phyloP scores from a whole-genome alignment of 306 rosid species.

The Fagus crenata region DNA sequence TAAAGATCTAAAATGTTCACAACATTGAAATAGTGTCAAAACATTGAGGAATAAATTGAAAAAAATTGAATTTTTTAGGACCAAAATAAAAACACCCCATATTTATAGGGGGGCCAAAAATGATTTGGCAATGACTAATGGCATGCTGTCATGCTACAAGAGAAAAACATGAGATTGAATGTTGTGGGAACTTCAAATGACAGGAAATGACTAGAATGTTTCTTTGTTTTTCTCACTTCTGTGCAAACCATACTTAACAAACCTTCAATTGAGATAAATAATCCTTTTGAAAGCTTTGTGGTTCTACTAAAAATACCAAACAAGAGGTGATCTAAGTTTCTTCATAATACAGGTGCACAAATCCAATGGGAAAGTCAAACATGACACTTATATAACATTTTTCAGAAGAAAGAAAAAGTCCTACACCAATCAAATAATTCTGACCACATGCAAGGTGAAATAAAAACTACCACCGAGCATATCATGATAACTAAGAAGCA shows the following conservation, averaged over 20 bases:
- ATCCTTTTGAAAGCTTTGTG: neutral
- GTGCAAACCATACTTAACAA: neutral
- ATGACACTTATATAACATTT: neutral
- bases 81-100: no score
- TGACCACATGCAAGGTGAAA: neutral
- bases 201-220: neutral
- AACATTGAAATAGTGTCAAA: no score
- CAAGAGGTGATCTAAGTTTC: neutral
- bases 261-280: no score
- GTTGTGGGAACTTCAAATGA: neutral
- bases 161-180: neutral
- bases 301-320: neutral
- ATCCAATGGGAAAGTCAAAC: neutral
- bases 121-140: neutral
- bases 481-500: neutral
- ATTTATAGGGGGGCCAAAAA: no score
- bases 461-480: neutral
- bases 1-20: no score
- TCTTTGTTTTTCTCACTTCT: neutral
- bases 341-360: neutral
- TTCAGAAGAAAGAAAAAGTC: neutral
- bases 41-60: no score
- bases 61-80: no score
- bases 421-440: neutral
- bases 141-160: neutral